Percentiles rank a stretch among this genome's conserved stretches.
Evolutionary conservation across 805 yeast genomes (phyloP).

Genomic region (Wickerhamomyces silvicola): DNA sequence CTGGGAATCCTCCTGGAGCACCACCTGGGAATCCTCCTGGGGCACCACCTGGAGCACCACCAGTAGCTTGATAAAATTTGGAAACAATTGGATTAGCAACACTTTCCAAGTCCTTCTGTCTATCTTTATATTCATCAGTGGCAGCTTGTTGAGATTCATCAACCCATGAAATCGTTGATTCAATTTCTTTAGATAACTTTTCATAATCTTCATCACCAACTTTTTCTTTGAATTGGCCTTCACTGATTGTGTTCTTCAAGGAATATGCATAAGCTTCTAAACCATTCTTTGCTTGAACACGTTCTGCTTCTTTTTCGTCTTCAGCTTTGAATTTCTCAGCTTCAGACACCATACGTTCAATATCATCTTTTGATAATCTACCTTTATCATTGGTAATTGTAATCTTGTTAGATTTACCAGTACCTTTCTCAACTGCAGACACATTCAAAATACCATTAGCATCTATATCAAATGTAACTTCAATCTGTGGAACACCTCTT

Average conservation of each 20-base stretch:
- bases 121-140: conserved; percentile 86
- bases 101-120: conserved; percentile 95
- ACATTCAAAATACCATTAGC: conserved; percentile 98
- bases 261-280: conserved; percentile 95
- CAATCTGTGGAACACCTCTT: conserved; percentile 98
- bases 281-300: conserved; percentile 92
- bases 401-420: conserved; percentile 95
- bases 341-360: conserved; percentile 95
- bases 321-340: conserved; percentile 98
- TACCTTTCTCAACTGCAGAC: conserved; percentile 96
- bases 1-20: conserved; percentile 59
- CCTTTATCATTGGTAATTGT: conserved; percentile 99
- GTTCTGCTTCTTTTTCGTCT: conserved; percentile 89
- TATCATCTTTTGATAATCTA: conserved; percentile 96
- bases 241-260: conserved; percentile 74
- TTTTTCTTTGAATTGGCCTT: conserved; percentile 72
- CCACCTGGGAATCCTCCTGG: conserved; percentile 47
- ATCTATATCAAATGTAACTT: conserved; percentile 94
- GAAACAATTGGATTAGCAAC: conserved; percentile 96
- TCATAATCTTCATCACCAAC: conserved; percentile 67
- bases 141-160: conserved; percentile 90
- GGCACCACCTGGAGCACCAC: conserved; percentile 73
- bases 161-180: conserved; percentile 84
- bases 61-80: conserved; percentile 88
- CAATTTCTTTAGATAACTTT: conserved; percentile 74